phyloP scores from a whole-genome alignment of 805 yeast genomes.

The Clavispora santaluciae region DNA sequence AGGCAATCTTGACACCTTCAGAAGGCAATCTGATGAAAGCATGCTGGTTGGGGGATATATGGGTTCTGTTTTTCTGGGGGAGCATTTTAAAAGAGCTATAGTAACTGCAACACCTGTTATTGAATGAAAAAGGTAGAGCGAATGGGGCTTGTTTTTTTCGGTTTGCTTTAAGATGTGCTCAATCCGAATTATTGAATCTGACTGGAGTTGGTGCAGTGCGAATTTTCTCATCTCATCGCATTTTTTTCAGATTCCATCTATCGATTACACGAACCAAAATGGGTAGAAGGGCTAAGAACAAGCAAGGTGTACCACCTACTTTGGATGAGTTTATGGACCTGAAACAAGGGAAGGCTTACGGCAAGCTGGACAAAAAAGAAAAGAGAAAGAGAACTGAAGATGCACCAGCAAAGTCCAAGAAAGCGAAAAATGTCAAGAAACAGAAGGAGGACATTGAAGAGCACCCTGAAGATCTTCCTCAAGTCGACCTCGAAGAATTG shows the following conservation, averaged over 20 bases:
- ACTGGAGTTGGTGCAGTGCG: slow-evolving; percentile 2
- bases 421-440: slow-evolving; percentile 4
- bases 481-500: slow-evolving; percentile 63
- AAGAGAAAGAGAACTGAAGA: slow-evolving; percentile 19
- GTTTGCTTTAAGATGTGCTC: neutral
- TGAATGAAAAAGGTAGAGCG: too few relatives aligned
- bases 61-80: slow-evolving; percentile 18
- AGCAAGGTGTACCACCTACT: slow-evolving; percentile 89
- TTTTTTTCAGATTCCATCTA: slow-evolving; percentile 7
- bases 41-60: slow-evolving; percentile 45
- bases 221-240: slow-evolving; percentile 18
- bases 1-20: slow-evolving; percentile 68
- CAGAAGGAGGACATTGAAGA: slow-evolving; percentile 12
- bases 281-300: slow-evolving; percentile 93
- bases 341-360: slow-evolving; percentile 32
- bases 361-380: slow-evolving; percentile 26
- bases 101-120: too few relatives aligned
- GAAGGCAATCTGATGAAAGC: slow-evolving; percentile 78
- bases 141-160: neutral
- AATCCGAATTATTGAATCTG: neutral
- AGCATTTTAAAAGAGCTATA: neutral
- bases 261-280: slow-evolving; percentile 28
- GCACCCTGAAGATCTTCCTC: slow-evolving; percentile 44
- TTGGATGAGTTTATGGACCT: slow-evolving; percentile 65
- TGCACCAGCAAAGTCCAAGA: slow-evolving; percentile 3